Evolutionary conservation across 805 yeast genomes (phyloP).

Genomic region (Yamadazyma tumulicola): DNA sequence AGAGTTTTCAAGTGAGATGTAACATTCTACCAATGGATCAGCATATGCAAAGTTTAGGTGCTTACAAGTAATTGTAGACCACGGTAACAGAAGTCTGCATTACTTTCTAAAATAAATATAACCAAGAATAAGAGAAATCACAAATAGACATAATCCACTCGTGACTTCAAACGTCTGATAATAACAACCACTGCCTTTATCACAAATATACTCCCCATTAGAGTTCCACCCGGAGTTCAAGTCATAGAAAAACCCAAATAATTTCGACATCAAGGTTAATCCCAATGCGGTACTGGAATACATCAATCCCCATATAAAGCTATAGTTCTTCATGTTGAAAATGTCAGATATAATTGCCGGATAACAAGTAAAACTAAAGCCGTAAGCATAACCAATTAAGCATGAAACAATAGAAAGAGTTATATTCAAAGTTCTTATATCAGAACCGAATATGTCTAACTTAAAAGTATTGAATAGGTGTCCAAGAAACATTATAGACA

Average conservation of each 20-base stretch:
- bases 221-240: constrained; percentile 19
- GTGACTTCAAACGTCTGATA: constrained; percentile 24
- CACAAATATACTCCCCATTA: constrained; percentile 19
- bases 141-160: constrained; percentile 18
- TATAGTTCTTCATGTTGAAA: constrained; percentile 29
- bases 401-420: constrained; percentile 22
- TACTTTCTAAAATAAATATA: constrained; percentile 16
- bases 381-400: constrained; percentile 32
- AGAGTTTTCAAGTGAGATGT: background rate
- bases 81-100: too few relatives aligned
- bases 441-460: constrained; percentile 10
- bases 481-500: constrained; percentile 26
- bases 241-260: constrained; percentile 31
- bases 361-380: constrained; percentile 30
- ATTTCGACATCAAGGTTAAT: constrained; percentile 26
- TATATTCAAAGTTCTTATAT: constrained; percentile 15
- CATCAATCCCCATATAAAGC: constrained; percentile 33
- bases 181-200: constrained; percentile 28
- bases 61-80: too few relatives aligned
- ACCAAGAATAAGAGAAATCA: constrained; percentile 16
- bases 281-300: constrained; percentile 32
- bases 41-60: too few relatives aligned
- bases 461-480: constrained; percentile 20
- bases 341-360: constrained; percentile 33
- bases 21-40: too few relatives aligned